Evolutionary conservation across 1,139 yeast genomes (phyloP).

Genomic region (Blastobotrys buckinghamii): DNA sequence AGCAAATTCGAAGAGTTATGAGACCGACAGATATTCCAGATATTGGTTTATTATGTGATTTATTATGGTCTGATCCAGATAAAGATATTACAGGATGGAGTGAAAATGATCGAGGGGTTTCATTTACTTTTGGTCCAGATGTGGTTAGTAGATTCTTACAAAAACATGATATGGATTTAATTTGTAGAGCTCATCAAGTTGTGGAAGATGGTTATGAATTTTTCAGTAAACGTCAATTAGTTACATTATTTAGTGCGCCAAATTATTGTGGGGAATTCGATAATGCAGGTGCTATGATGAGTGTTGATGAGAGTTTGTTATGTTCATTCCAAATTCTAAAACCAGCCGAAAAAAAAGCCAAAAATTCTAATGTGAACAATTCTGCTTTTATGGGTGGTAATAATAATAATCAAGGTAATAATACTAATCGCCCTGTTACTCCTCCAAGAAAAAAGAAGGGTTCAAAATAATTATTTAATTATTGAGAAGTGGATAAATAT

Average conservation of each 20-base stretch:
- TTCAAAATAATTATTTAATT: conserved; percentile 22
- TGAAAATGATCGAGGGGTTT: conserved; percentile 96
- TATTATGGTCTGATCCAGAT: conserved; percentile 98
- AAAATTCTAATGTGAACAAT: conserved; percentile 41
- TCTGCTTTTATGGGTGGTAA: neutral
- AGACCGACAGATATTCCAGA: conserved; percentile 99
- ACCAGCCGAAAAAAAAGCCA: conserved; percentile 93
- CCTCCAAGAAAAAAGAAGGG: conserved; percentile 61
- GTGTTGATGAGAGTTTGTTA: conserved; percentile 89
- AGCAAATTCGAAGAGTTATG: conserved; percentile 96
- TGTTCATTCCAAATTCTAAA: conserved; percentile 97
- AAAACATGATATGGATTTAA: conserved; percentile 94
- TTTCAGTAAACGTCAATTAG: conserved; percentile 90
- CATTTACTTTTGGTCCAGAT: conserved; percentile 96
- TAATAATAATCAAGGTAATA: conserved; percentile 26
- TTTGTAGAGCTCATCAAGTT: conserved; percentile 97
- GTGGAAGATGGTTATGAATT: conserved; percentile 99
- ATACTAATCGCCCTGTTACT: conserved; percentile 50
- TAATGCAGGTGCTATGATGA: conserved; percentile 99
- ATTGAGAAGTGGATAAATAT: too few species aligned
- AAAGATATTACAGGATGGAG: conserved; percentile 98
- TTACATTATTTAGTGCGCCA: conserved; percentile 92
- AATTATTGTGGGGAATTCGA: conserved; percentile 98
- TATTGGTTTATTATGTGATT: conserved; percentile 89
- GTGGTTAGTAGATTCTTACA: conserved; percentile 91